Percentiles rank a stretch among this genome's conserved stretches.
phyloP scores from a whole-genome alignment of 345 rosid genomes.

The Euphorbia lathyris region DNA sequence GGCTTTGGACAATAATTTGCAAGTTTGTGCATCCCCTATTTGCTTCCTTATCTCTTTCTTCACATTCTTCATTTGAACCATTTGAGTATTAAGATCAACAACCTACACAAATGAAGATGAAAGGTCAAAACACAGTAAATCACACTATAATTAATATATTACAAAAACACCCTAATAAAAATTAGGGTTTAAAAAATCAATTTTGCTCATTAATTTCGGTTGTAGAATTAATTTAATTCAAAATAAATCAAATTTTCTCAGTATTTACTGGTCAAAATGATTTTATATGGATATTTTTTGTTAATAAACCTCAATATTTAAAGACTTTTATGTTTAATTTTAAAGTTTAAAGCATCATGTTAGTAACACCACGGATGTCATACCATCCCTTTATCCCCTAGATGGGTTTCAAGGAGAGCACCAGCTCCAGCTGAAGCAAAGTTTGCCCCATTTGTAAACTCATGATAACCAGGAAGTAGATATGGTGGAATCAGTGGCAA shows the following conservation, averaged over 20 bases:
- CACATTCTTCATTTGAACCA: slow-evolving; percentile 34
- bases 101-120: slow-evolving; percentile 26
- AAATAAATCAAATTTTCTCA: no score
- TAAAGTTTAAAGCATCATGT: no score
- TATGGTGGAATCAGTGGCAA: slow-evolving; percentile 47
- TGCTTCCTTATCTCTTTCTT: slow-evolving; percentile 25
- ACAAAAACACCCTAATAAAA: no score
- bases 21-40: slow-evolving; percentile 30
- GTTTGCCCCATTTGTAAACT: slow-evolving; percentile 36
- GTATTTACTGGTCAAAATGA: no score
- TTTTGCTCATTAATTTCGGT: no score
- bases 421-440: slow-evolving; percentile 57
- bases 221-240: no score
- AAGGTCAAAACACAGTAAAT: neutral
- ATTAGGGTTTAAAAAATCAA: no score
- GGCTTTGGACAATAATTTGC: slow-evolving; percentile 33
- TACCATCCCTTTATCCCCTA: slow-evolving; percentile 39
- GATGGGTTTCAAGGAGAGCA: slow-evolving; percentile 37
- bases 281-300: no score
- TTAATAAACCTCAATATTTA: no score
- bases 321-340: no score
- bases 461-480: slow-evolving; percentile 32
- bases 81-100: slow-evolving; percentile 37
- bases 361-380: no score
- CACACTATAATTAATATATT: no score